phyloP scores from a whole-genome alignment of 2,329 filamentous ascomycete genomes.

The Raffaelea ambrosiae region DNA sequence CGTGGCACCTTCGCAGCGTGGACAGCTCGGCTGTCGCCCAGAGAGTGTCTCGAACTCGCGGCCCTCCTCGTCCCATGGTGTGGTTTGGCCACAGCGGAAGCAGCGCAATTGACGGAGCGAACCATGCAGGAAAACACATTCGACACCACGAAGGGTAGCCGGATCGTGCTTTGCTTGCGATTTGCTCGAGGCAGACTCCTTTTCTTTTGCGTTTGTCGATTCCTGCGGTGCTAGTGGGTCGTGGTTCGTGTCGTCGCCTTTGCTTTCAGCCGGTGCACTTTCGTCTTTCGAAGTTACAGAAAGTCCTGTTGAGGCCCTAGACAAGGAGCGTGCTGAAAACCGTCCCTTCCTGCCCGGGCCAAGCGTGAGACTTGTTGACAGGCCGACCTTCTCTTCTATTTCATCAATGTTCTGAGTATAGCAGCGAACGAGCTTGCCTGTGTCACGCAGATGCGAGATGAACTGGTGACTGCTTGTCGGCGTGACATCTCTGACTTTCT shows the following conservation, averaged over 20 bases:
- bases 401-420: conserved; percentile 73
- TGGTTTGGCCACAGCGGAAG: conserved; percentile 49
- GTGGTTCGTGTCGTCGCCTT: background rate
- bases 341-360: conserved; percentile 54
- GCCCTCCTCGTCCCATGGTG: conserved; percentile 50
- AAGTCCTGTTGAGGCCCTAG: conserved; percentile 6
- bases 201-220: background rate
- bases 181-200: background rate
- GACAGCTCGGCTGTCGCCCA: conserved; percentile 59
- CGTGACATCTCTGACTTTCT: conserved; percentile 53
- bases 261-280: background rate
- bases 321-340: conserved; percentile 35
- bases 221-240: conserved; percentile 2
- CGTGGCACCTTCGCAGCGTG: conserved; percentile 54
- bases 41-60: conserved; percentile 49
- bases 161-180: conserved; percentile 6
- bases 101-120: conserved; percentile 59
- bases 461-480: conserved; percentile 62
- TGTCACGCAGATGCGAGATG: conserved; percentile 57
- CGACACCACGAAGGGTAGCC: conserved; percentile 36
- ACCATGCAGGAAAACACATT: conserved; percentile 64
- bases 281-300: background rate
- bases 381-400: conserved; percentile 61
- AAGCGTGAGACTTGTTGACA: conserved; percentile 52
- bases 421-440: conserved; percentile 59